Conservation (phyloP, 2,329 filamentous ascomycete genomes). For the Neofusicoccum laricinum region DNA sequence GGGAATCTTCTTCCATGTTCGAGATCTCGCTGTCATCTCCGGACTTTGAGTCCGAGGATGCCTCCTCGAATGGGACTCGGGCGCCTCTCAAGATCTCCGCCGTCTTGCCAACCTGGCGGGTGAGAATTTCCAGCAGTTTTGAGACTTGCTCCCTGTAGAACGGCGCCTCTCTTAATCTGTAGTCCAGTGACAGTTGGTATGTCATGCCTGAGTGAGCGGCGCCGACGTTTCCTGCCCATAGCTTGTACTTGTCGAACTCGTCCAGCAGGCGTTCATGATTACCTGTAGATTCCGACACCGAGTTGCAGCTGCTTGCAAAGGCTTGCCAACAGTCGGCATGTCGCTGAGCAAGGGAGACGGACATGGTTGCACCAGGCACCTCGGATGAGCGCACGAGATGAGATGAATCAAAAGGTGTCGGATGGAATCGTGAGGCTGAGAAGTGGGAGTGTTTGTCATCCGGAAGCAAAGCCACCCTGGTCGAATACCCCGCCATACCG, state of each 20-base stretch:
- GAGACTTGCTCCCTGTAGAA: conserved; percentile 19
- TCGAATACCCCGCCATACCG: not conserved
- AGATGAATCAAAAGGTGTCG: not conserved
- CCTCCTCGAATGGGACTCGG: not conserved
- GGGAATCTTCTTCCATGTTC: not conserved
- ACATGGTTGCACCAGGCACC: not conserved
- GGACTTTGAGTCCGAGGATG: not conserved
- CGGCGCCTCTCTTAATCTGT: conserved; percentile 21
- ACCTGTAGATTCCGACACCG: not conserved
- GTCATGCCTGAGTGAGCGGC: conserved; percentile 16
- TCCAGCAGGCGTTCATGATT: conserved; percentile 8
- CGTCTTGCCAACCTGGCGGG: not conserved
- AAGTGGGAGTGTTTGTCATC: not conserved
- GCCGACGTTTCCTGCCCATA: conserved; percentile 23
- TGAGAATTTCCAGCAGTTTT: not conserved
- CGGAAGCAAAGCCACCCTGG: not conserved
- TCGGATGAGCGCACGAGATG: too few species aligned
- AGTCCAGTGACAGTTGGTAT: conserved; percentile 21
- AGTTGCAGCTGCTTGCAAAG: not conserved
- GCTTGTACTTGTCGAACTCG: conserved; percentile 20
- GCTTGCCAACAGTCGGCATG: conserved; percentile 5
- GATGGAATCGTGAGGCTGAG: not conserved
- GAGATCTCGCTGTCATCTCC: not conserved
- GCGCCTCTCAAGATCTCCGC: not conserved
- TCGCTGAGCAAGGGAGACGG: not conserved